Conservation (phyloP, 345 rosid genomes). For the Balakata baccata region DNA sequence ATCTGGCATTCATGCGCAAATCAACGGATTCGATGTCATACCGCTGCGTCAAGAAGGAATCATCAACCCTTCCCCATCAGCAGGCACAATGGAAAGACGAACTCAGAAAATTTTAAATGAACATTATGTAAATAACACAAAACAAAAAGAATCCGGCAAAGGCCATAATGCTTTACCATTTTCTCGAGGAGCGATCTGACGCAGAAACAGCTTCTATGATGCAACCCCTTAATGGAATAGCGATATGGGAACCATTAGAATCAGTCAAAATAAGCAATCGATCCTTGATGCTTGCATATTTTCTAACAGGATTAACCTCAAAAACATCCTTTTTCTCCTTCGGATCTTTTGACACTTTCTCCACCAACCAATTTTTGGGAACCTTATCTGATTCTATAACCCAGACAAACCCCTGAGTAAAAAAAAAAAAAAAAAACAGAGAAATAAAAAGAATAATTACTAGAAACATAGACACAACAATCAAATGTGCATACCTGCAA, state of each 20-base stretch:
- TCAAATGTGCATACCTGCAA: not conserved
- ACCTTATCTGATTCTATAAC: conserved; percentile 64
- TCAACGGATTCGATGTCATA: too few relatives aligned
- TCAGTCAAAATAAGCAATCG: conserved; percentile 48
- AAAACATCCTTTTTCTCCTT: conserved; percentile 53
- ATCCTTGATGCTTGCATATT: conserved; percentile 55
- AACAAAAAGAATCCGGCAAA: not conserved
- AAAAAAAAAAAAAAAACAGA: not conserved
- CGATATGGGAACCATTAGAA: conserved; percentile 43
- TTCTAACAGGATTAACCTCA: conserved; percentile 66
- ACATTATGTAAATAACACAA: not conserved
- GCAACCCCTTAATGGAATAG: conserved; percentile 57
- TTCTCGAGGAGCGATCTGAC: conserved; percentile 54
- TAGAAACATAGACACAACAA: not conserved
- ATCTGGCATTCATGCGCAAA: too few relatives aligned
- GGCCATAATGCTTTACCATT: conserved; percentile 51
- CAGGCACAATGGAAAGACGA: not conserved
- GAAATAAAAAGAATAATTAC: not conserved
- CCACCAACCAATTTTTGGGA: conserved; percentile 42
- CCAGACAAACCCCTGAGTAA: conserved; percentile 74
- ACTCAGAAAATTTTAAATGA: not conserved
- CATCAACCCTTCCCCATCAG: not conserved
- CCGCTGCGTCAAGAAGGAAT: too few relatives aligned
- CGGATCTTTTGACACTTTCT: conserved; percentile 48
- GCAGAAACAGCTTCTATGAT: conserved; percentile 80